Evolutionary conservation across 192 early-diverging fungal species (phyloP), one percentile per base, ranked within the genome.

Genomic region (Coemansia interrupta): DNA sequence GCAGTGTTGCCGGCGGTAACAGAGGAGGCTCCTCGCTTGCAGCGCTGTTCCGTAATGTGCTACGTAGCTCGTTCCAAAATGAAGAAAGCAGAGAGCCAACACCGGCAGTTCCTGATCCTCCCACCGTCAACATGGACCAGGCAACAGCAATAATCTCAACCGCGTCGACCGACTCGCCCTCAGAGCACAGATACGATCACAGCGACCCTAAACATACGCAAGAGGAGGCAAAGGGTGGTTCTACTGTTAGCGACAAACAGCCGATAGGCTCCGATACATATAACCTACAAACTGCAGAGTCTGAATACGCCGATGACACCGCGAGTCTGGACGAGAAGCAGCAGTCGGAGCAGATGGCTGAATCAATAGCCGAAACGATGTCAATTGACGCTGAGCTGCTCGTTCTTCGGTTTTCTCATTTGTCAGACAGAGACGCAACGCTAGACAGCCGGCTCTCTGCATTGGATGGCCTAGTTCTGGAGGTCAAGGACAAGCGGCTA

Each of bases 11-110:
- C 40, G 23, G 46, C 60, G 61, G 22, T 28, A 45, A 47, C 42
- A 56, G 42, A 13, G 22, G 42, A 11, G 44, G 67, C 49, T 19
- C 62, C 22, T 42, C 61, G 30, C 30, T 78, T 12, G 55, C 47
- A 6, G 46, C 60, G 5, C 42, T 78, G 17, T 66, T 78, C 43
- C 75, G 75, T 42, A 68, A 69, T 59, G 59, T 72, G 54, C 58
- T 78, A 44, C 63, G 58, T 42, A 61, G 70, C 63, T 43, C 75
- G 5, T 78, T 78, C 49, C 52, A 55, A 5, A 32, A 48, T 38
- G 42, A 55, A 30, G 62, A 72, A 22, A 58, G 47, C 57, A 50
- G 62, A 26, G 11, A 12, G 12, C 12, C 47, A 11, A 18, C 20
- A 30, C 18, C 19, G 43, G 28, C 48, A 36, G 32, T 36, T 20